phyloP scores from a whole-genome alignment of 345 rosid species.

The Theobroma cacao region DNA sequence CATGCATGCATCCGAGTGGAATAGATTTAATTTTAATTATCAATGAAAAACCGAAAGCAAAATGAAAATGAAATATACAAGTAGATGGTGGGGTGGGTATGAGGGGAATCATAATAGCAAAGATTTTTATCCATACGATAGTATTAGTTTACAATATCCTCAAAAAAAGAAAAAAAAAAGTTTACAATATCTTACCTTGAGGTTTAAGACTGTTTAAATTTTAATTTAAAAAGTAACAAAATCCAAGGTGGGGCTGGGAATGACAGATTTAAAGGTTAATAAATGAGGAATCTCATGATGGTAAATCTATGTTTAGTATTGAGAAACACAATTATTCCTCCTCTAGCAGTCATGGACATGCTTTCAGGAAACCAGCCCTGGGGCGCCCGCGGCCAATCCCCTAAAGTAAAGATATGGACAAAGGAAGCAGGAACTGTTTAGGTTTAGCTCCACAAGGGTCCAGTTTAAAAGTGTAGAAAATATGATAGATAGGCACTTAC shows the following conservation, averaged over 20 bases:
- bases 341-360: background rate
- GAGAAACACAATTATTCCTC: background rate
- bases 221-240: slow-evolving; percentile 2
- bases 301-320: background rate
- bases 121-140: too few species aligned
- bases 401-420: background rate
- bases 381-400: background rate
- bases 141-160: too few species aligned
- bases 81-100: too few species aligned
- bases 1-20: background rate
- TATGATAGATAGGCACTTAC: background rate
- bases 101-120: too few species aligned
- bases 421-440: background rate
- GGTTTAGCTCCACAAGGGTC: background rate
- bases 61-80: too few species aligned
- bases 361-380: background rate
- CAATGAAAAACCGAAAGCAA: background rate
- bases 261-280: background rate
- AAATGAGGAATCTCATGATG: slow-evolving; percentile 10
- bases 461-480: background rate
- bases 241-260: slow-evolving; percentile 6
- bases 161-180: too few species aligned
- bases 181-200: background rate
- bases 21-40: background rate
- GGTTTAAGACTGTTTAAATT: background rate